Percentiles rank a stretch among this genome's conserved stretches.
Conservation (phyloP, 345 rosid genomes). For the Linum usitatissimum region DNA sequence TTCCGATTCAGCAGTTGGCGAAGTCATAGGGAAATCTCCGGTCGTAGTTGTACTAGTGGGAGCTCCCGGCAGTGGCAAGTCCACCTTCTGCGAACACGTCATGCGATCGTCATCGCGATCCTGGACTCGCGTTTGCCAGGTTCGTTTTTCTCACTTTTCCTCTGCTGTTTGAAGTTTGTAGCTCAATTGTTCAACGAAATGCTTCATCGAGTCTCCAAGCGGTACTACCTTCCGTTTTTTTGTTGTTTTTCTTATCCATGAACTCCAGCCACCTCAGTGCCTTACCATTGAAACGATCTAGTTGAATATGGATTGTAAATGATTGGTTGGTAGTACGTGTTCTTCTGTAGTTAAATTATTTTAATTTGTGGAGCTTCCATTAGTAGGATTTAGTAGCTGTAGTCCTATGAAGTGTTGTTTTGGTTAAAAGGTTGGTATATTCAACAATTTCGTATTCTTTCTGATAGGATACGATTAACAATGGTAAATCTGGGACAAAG, state of each 20-base stretch:
- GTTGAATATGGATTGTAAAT: no score
- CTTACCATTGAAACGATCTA: no score
- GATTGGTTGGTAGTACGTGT: neutral
- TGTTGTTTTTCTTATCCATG: neutral
- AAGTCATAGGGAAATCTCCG: slow-evolving; percentile 22
- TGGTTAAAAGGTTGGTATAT: neutral
- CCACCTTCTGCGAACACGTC: slow-evolving; percentile 71
- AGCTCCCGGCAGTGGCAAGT: slow-evolving; percentile 92
- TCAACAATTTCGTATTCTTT: neutral
- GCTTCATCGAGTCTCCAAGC: slow-evolving; percentile 14
- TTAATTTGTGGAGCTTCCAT: neutral
- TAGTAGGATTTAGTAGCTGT: neutral
- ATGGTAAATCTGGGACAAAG: slow-evolving; percentile 77
- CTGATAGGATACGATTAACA: slow-evolving; percentile 59
- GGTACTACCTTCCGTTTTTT: neutral
- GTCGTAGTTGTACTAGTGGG: slow-evolving; percentile 52
- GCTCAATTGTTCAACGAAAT: slow-evolving; percentile 29
- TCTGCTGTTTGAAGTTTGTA: neutral
- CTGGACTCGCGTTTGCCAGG: slow-evolving; percentile 94
- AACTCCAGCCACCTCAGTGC: neutral
- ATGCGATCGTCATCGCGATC: slow-evolving; percentile 47
- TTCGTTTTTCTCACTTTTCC: slow-evolving; percentile 8
- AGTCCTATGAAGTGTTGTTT: neutral
- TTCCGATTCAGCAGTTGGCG: slow-evolving; percentile 24
- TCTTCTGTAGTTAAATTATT: neutral